These are phyloP conservation scores for Hymenoscyphus scutula DNA, from an alignment of 2,329 filamentous ascomycete species.

Conservation along the genomic window DNA sequence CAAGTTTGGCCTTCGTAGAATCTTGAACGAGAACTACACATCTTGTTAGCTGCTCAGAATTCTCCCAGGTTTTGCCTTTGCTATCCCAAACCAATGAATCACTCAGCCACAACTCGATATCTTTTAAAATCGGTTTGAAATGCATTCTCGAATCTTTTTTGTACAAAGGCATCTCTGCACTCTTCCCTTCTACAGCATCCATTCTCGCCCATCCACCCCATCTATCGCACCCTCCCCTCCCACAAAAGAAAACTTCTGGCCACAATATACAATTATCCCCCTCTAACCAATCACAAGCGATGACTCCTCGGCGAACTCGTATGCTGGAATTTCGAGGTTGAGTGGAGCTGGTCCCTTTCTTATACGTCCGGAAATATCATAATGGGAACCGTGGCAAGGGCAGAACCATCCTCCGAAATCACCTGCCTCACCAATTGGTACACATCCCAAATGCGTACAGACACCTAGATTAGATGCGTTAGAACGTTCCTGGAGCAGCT, in stretches of 20 bases:
- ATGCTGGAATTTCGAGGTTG: conserved; percentile 91
- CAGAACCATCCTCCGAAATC: conserved; percentile 99
- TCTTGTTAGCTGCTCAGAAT: neutral
- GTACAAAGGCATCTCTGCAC: conserved; percentile 37
- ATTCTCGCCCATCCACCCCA: neutral
- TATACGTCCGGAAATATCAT: conserved; percentile 98
- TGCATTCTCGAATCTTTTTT: conserved; percentile 34
- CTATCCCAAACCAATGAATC: neutral
- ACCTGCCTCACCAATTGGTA: conserved; percentile 97
- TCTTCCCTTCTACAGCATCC: conserved; percentile 15
- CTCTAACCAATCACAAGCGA: conserved; percentile 87
- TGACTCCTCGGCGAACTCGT: conserved; percentile 89
- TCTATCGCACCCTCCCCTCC: conserved; percentile 33
- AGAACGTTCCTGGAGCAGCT: conserved; percentile 10
- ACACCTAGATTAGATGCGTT: conserved; percentile 60
- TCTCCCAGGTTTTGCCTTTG: neutral
- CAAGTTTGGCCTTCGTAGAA: too few relatives aligned
- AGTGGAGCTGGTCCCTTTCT: conserved; percentile 95
- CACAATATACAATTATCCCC: conserved; percentile 14
- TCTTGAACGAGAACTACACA: too few relatives aligned
- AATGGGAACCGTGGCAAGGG: conserved; percentile 99
- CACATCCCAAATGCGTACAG: conserved; percentile 98
- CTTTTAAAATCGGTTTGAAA: conserved; percentile 10
- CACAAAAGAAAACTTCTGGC: conserved; percentile 38
- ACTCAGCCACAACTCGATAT: neutral